phyloP scores from a whole-genome alignment of 176 grass and related monocot species.

The Bothriochloa decipiens region DNA sequence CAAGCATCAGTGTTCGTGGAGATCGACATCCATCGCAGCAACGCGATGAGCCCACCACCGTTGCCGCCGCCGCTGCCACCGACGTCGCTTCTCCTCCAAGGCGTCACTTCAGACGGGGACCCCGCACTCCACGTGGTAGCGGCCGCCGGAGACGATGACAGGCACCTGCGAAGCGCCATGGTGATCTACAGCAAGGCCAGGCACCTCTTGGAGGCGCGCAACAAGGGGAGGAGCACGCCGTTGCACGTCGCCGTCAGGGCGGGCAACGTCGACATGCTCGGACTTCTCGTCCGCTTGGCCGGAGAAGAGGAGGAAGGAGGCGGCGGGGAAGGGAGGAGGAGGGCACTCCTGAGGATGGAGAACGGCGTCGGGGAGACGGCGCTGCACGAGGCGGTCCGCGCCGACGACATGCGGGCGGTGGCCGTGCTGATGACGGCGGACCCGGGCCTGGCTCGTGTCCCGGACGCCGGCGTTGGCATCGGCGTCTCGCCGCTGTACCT shows the following conservation, averaged over 20 bases:
- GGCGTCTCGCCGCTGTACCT: constrained; percentile 24
- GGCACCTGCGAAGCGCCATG: constrained; percentile 1
- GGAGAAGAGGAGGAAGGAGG: neutral
- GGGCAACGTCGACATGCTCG: neutral
- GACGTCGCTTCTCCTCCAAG: constrained; percentile 14
- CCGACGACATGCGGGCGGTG: neutral
- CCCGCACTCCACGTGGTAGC: constrained; percentile 27
- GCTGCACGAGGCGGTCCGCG: constrained; percentile 5
- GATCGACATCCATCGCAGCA: neutral
- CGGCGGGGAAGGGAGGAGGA: neutral
- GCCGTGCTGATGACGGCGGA: constrained; percentile 8
- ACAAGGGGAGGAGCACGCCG: neutral
- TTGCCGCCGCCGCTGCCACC: too few relatives aligned
- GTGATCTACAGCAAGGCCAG: constrained; percentile 13
- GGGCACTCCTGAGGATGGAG: neutral
- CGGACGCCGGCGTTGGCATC: neutral
- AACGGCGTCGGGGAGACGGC: constrained; percentile 23
- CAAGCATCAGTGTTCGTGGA: neutral
- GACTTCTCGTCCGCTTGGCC: neutral
- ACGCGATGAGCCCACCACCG: too few relatives aligned
- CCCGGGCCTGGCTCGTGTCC: constrained; percentile 11
- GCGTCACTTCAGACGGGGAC: constrained; percentile 23
- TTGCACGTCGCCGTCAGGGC: constrained; percentile 29
- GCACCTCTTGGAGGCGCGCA: constrained; percentile 1
- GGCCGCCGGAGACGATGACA: neutral